These are phyloP conservation scores for Coelastrella sp. DNA, from an alignment of 139 green algal species.

Conservation along the genomic window DNA sequence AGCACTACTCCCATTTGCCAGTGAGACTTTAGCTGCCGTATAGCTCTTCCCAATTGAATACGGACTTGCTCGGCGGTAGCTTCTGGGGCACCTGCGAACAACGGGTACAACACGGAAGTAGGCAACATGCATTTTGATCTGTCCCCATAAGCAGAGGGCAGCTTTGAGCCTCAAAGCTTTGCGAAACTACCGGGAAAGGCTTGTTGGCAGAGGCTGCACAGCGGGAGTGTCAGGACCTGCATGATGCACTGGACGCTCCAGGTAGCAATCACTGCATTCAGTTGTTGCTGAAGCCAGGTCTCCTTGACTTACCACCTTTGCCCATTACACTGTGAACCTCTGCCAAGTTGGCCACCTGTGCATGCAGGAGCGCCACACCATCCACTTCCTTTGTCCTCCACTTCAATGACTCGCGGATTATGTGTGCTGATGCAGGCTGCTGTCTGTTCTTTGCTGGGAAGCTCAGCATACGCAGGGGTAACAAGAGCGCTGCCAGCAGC, in stretches of 20 bases:
- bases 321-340: conserved; percentile 36
- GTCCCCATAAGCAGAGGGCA: too few species aligned
- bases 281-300: neutral
- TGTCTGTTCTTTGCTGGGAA: conserved; percentile 48
- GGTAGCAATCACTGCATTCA: neutral
- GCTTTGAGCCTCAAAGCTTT: too few species aligned
- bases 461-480: conserved; percentile 81
- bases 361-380: conserved; percentile 61
- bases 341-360: conserved; percentile 57
- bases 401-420: conserved; percentile 82
- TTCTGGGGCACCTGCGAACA: conserved; percentile 12
- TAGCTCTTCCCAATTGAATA: conserved; percentile 64
- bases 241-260: neutral
- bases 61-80: conserved; percentile 48
- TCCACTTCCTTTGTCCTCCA: conserved; percentile 77
- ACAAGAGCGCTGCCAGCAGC: conserved; percentile 80
- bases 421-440: conserved; percentile 48
- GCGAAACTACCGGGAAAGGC: too few species aligned
- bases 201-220: too few species aligned
- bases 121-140: neutral
- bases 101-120: too few species aligned
- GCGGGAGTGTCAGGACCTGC: neutral
- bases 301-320: neutral
- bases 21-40: conserved; percentile 74
- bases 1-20: conserved; percentile 62